phyloP scores from a whole-genome alignment of 2,329 filamentous ascomycete species.

The Lanzia echinophila region DNA sequence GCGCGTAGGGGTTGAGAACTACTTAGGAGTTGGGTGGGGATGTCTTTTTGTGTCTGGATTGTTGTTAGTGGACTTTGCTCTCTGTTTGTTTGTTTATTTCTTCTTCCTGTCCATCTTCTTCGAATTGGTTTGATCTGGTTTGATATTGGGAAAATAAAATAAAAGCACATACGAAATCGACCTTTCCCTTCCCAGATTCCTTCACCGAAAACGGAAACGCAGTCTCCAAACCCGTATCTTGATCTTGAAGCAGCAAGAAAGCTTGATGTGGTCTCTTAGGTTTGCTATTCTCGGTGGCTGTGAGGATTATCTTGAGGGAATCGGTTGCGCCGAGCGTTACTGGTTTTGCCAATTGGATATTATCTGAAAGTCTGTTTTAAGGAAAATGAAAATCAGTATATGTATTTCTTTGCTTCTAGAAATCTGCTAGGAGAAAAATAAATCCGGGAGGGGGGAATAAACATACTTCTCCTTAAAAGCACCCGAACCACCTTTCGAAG shows the following conservation, averaged over 20 bases:
- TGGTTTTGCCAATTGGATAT: slow-evolving; percentile 45
- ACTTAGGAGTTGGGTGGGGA: slow-evolving; percentile 74
- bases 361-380: slow-evolving; percentile 22
- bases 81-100: neutral
- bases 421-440: too few relatives aligned
- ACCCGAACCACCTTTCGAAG: slow-evolving; percentile 49
- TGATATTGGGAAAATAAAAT: neutral
- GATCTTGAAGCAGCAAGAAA: slow-evolving; percentile 77
- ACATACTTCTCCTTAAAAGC: slow-evolving; percentile 59
- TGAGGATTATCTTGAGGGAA: slow-evolving; percentile 74
- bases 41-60: slow-evolving; percentile 73
- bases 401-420: too few relatives aligned
- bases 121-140: too few relatives aligned
- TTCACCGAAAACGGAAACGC: slow-evolving; percentile 81
- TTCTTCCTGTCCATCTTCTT: too few relatives aligned
- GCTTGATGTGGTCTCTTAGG: slow-evolving; percentile 88
- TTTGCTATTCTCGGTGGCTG: slow-evolving; percentile 70
- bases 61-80: slow-evolving; percentile 17
- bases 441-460: neutral
- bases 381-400: slow-evolving; percentile 12
- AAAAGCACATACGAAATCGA: slow-evolving; percentile 66
- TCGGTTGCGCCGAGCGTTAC: slow-evolving; percentile 62
- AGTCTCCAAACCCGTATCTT: slow-evolving; percentile 69
- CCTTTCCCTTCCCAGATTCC: slow-evolving; percentile 76
- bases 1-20: slow-evolving; percentile 64